Evolutionary conservation across 331 rosid species (phyloP).

Genomic region (Pyracantha coccinea): DNA sequence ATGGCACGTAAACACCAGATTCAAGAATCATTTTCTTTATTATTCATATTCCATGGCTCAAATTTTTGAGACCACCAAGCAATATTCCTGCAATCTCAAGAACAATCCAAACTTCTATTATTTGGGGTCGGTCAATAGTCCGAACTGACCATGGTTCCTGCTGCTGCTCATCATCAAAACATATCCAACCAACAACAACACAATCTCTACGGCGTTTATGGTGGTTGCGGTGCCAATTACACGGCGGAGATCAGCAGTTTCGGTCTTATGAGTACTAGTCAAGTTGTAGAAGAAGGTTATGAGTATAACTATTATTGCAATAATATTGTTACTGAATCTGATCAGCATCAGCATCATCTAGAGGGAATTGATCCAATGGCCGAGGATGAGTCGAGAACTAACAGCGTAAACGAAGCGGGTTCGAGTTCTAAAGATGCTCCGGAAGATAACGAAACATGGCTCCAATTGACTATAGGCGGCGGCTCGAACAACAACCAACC

Average conservation of each 20-base stretch:
- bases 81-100: neutral
- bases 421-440: constrained; percentile 8
- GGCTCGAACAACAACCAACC: neutral
- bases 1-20: constrained; percentile 29
- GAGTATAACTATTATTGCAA: constrained; percentile 10
- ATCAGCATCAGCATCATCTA: neutral
- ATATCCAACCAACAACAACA: constrained; percentile 21
- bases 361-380: constrained; percentile 33
- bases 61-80: neutral
- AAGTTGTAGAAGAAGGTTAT: constrained; percentile 37
- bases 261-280: constrained; percentile 40
- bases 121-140: constrained; percentile 12
- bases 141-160: constrained; percentile 87
- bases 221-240: constrained; percentile 14
- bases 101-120: neutral
- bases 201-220: constrained; percentile 23
- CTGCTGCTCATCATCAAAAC: constrained; percentile 32
- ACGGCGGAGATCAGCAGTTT: constrained; percentile 1
- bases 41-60: constrained; percentile 40
- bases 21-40: neutral
- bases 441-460: constrained; percentile 42
- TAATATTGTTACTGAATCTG: constrained; percentile 4
- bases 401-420: constrained; percentile 26
- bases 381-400: constrained; percentile 54
- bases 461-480: constrained; percentile 66